These are phyloP conservation scores for Acanthamoeba healyi DNA, from an alignment of 208 protist genomes.

Conservation along the genomic window DNA sequence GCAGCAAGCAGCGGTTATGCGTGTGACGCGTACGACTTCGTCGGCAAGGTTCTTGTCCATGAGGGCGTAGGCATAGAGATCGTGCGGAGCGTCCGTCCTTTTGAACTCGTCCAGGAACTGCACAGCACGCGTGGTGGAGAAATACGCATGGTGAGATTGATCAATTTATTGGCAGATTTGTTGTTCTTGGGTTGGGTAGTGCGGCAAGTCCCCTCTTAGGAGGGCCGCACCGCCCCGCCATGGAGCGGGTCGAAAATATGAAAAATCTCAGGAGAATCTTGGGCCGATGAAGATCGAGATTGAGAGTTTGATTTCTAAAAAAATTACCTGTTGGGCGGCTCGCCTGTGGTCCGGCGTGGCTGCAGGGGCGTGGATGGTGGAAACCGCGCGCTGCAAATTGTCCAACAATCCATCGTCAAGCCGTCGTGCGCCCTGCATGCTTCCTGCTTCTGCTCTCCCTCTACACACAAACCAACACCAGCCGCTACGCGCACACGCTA, in stretches of 20 bases:
- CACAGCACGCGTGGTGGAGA: neutral
- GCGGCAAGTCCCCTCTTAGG: too few relatives aligned
- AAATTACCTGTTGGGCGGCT: slow-evolving; percentile 5
- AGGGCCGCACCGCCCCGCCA: too few relatives aligned
- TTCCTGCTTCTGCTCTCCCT: neutral
- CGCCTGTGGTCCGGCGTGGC: slow-evolving; percentile 3
- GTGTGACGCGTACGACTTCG: neutral
- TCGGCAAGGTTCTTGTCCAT: neutral
- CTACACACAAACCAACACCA: too few relatives aligned
- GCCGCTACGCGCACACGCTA: too few relatives aligned
- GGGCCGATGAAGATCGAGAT: neutral
- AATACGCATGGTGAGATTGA: too few relatives aligned
- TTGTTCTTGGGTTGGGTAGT: too few relatives aligned
- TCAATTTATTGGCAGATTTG: too few relatives aligned
- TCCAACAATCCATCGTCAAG: neutral
- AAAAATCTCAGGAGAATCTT: too few relatives aligned
- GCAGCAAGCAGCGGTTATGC: neutral
- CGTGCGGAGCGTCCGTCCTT: neutral
- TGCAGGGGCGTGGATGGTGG: slow-evolving; percentile 3
- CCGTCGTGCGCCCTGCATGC: neutral
- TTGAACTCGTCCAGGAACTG: slow-evolving; percentile 38
- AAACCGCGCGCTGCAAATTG: neutral
- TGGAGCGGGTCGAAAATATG: too few relatives aligned
- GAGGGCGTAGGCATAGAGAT: slow-evolving; percentile 16
- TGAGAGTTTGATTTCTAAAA: neutral